A percentile compares a stretch with the other conserved stretches of the same genome.
Evolutionary conservation across 805 yeast species (phyloP).

Genomic region (Schwanniomyces vanrijiae): DNA sequence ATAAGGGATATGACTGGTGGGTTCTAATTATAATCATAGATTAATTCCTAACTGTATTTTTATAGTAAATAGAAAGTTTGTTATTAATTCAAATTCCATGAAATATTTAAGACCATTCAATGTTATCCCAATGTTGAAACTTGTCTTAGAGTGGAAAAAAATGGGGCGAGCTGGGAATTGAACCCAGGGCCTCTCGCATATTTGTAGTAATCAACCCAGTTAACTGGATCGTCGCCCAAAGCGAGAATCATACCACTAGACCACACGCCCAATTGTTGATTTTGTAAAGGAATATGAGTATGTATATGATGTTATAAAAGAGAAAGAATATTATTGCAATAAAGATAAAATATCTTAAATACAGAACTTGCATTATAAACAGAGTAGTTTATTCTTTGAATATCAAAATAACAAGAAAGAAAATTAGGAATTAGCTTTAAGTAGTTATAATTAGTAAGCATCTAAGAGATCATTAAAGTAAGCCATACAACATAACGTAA

Average conservation of each 20-base stretch:
- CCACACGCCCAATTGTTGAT: conserved; percentile 10
- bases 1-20: conserved; percentile 49
- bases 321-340: not conserved
- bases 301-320: not conserved
- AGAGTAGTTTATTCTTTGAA: no score
- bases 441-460: no score
- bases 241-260: conserved; percentile 15
- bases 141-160: conserved; percentile 12
- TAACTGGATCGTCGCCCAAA: conserved; percentile 9
- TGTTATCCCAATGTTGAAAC: no score
- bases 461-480: no score
- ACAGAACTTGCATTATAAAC: no score
- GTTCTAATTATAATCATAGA: conserved; percentile 18
- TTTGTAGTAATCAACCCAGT: conserved; percentile 13
- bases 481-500: no score
- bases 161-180: conserved; percentile 53
- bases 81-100: not conserved
- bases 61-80: conserved; percentile 1
- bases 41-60: not conserved
- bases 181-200: conserved; percentile 63
- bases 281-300: not conserved
- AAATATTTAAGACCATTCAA: no score
- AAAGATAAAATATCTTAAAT: no score
- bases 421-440: no score
- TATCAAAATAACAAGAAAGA: no score